Conservation (phyloP, 1,284 basidiomycete genomes). For the Chalciporus piperatoides region DNA sequence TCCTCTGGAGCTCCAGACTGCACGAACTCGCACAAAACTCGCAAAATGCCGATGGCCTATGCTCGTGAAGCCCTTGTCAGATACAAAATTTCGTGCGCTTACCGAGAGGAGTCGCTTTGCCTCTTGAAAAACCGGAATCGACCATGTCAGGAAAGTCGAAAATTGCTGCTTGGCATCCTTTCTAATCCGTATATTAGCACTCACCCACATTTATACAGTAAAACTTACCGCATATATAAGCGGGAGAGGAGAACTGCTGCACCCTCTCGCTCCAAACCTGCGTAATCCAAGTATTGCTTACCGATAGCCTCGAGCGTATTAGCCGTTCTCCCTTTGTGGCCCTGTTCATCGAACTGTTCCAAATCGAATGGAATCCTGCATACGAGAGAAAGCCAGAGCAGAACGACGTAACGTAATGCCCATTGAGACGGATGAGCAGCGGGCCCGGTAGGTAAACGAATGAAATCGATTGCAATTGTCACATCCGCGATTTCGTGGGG, state of each 20-base stretch:
- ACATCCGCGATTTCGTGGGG: constrained; percentile 88
- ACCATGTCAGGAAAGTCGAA: constrained; percentile 50
- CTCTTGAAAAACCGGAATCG: constrained; percentile 34
- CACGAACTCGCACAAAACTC: constrained; percentile 70
- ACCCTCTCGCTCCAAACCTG: constrained; percentile 82
- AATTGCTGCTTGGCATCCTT: constrained; percentile 58
- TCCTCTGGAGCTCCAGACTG: constrained; percentile 63
- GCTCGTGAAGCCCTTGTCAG: constrained; percentile 3
- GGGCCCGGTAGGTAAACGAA: constrained; percentile 49
- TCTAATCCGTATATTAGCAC: constrained; percentile 38
- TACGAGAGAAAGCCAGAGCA: constrained; percentile 93
- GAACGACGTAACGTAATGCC: constrained; percentile 79
- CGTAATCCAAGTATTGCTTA: constrained; percentile 56
- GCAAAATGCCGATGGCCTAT: constrained; percentile 68
- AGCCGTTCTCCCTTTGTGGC: constrained; percentile 48
- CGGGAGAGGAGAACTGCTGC: constrained; percentile 69
- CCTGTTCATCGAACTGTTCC: constrained; percentile 71
- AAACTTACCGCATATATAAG: constrained; percentile 69
- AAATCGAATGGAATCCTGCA: constrained; percentile 94
- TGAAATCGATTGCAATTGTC: constrained; percentile 66
- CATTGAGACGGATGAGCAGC: constrained; percentile 53
- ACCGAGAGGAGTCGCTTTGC: constrained; percentile 52
- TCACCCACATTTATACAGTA: background rate
- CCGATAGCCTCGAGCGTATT: constrained; percentile 55
- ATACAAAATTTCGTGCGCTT: constrained; percentile 18